These are phyloP conservation scores for Xylaria cubensis DNA, from an alignment of 495 filamentous ascomycete genomes.

Conservation along the genomic window DNA sequence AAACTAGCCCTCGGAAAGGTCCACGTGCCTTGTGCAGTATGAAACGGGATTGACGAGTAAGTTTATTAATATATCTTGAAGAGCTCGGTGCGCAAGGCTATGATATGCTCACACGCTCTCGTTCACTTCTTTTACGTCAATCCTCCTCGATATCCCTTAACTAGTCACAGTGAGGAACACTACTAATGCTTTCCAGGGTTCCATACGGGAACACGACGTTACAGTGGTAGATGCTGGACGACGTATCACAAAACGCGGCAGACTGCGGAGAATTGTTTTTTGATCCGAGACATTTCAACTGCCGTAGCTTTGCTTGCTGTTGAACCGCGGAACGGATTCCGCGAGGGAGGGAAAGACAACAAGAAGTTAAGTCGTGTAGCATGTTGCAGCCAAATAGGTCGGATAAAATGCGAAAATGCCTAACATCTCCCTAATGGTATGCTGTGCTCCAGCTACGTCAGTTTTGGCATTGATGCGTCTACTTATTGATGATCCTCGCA, in stretches of 20 bases:
- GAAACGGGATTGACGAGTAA: neutral
- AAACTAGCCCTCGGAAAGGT: neutral
- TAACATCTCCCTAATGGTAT: slow-evolving; percentile 1
- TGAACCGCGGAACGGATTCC: neutral
- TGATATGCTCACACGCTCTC: neutral
- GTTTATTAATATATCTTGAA: neutral
- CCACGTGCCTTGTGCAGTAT: neutral
- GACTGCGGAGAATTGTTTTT: slow-evolving; percentile 17
- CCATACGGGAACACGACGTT: neutral
- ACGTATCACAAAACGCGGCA: slow-evolving; percentile 18
- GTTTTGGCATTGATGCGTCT: neutral
- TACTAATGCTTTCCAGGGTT: neutral
- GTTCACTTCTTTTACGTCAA: neutral
- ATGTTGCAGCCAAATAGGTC: slow-evolving; percentile 6
- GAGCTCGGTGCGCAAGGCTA: neutral
- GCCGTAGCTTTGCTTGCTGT: neutral
- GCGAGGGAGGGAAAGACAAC: neutral
- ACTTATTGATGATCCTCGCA: neutral
- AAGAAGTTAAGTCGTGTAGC: neutral
- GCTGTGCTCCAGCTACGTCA: slow-evolving; percentile 6
- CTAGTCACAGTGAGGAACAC: neutral
- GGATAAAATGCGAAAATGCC: slow-evolving; percentile 24
- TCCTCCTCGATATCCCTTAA: neutral
- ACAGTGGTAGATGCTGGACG: slow-evolving; percentile 14
- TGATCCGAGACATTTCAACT: neutral